phyloP scores from a whole-genome alignment of 2,329 filamentous ascomycete species.

The Venturia oleaginea region DNA sequence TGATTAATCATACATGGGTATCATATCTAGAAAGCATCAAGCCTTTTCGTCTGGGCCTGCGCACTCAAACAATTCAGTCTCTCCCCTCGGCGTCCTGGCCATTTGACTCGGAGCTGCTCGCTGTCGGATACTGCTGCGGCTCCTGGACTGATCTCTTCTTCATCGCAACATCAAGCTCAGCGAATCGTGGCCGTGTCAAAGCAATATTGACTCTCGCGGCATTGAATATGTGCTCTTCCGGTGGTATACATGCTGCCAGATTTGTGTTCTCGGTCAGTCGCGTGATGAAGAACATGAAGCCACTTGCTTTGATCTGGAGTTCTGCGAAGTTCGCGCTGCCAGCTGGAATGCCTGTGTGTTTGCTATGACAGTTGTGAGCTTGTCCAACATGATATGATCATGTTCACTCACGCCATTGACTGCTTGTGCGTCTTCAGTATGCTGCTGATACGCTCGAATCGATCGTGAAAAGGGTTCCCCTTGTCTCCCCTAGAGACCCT shows the following conservation, averaged over 20 bases:
- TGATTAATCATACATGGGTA: constrained; percentile 5
- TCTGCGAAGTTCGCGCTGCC: constrained; percentile 73
- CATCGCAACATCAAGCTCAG: constrained; percentile 45
- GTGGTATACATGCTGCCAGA: constrained; percentile 82
- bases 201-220: constrained; percentile 83
- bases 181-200: constrained; percentile 74
- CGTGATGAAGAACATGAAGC: constrained; percentile 89
- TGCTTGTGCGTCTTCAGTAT: constrained; percentile 99
- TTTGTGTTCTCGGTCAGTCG: constrained; percentile 98
- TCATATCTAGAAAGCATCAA: neutral
- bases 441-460: constrained; percentile 90
- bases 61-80: neutral
- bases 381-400: constrained; percentile 25
- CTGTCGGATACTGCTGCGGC: constrained; percentile 45
- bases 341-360: constrained; percentile 71
- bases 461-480: constrained; percentile 80
- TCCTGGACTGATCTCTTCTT: constrained; percentile 36
- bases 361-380: constrained; percentile 39
- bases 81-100: constrained; percentile 12
- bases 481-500: constrained; percentile 72
- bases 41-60: neutral
- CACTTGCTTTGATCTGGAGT: constrained; percentile 69
- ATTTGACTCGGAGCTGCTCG: constrained; percentile 18
- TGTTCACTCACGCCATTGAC: constrained; percentile 38
- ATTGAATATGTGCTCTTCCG: constrained; percentile 86